Base-by-base conservation (phyloP, 169 alveolate species). In the Babesia divergens region DNA sequence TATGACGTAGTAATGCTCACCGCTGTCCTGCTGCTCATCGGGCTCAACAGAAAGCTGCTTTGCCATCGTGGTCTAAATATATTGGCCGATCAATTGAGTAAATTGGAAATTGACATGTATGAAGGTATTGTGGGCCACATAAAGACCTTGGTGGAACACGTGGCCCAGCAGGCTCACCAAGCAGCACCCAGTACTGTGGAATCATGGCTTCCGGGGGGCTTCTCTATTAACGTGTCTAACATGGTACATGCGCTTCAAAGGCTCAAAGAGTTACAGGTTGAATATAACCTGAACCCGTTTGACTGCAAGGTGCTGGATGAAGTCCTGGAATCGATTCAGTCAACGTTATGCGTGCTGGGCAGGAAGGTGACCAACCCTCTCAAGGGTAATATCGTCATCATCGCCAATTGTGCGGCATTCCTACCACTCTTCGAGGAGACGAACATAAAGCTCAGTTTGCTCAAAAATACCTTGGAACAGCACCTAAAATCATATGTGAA, bases 121-220 rank as follows among this genome's bases (percentile, higher is more conserved):
- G 28, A 46, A 29, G 26, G 76, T 20, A 40, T 43, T 6, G 58
- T 42, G 74, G 46, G 38, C 52, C 60, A 64, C 35, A 26, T 67
- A 31, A 54, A 77, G 64, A 68, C 43, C 40, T 22, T 77, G 46
- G 50, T 43, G 26, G 38, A 59, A 31, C 69, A 64, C 40, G 38
- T 77, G 24, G 38, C 35, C 50, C 43, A 60, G 35, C 28, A 49
- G 26, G 60, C 76, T 6, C 31, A 28, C n/a, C 64, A 59, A 32
- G 59, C 82, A 0, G 20, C 71, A 2, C 46, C 70, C 11, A 35
- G 67, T 16, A 59, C 82, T 7, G 18, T 77, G 24, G 59, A 53
- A 16, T n/a, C 49, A 9, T 77, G 86, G 82, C 47, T 44, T 18
- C 86, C 86, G n/a, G 86, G 80, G 40, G 68, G 65, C 8, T 60